A percentile compares a stretch with the other conserved stretches of the same genome.
These are phyloP conservation scores for Hyaloperonospora brassicae DNA, from an alignment of 352 stramenopile genomes.

Conservation along the genomic window DNA sequence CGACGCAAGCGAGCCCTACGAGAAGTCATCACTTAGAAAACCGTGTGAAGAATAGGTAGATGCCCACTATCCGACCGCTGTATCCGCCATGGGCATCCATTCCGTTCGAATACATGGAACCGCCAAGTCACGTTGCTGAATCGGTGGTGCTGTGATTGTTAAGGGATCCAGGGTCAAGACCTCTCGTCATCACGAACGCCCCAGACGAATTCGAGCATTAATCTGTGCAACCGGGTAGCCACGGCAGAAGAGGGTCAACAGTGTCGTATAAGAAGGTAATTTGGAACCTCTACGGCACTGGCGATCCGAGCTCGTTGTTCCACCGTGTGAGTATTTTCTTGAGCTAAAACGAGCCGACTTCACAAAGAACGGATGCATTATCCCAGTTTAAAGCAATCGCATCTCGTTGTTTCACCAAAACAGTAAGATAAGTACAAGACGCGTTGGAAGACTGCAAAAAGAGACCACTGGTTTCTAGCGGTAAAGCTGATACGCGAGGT, in stretches of 20 bases:
- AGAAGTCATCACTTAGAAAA: not conserved
- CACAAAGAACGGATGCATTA: not conserved
- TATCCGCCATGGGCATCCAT: not conserved
- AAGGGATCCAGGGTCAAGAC: not conserved
- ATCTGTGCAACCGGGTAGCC: not conserved
- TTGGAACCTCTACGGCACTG: not conserved
- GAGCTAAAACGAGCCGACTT: not conserved
- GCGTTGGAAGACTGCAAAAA: not conserved
- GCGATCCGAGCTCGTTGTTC: not conserved
- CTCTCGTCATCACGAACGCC: not conserved
- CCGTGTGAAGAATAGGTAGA: not conserved
- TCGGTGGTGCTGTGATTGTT: not conserved
- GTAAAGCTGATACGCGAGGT: not conserved
- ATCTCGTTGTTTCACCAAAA: not conserved
- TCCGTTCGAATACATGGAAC: slow-evolving; percentile 1
- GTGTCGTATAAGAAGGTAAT: not conserved
- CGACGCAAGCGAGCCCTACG: too few species aligned
- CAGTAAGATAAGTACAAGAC: not conserved
- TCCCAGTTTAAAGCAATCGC: not conserved
- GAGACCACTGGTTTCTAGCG: not conserved
- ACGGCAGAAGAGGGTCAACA: not conserved
- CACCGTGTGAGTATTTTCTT: not conserved
- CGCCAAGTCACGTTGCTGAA: not conserved
- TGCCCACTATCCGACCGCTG: not conserved
- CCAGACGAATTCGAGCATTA: not conserved